A percentile compares a stretch with the other conserved stretches of the same genome.
Conservation (phyloP, 1,139 yeast genomes). For the Debaryomyces nepalensis region DNA sequence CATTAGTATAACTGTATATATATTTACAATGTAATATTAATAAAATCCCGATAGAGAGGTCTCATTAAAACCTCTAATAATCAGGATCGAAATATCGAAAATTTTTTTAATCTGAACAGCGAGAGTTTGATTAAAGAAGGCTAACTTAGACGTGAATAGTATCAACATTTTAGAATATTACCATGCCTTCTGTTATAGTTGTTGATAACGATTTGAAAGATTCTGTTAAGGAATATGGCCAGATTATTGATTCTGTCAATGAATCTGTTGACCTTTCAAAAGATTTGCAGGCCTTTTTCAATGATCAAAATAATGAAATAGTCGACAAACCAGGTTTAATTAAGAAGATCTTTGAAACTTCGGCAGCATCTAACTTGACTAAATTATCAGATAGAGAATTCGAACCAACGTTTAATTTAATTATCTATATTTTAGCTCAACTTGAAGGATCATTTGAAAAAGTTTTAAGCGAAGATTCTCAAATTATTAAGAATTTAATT, state of each 20-base stretch:
- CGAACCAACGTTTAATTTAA: conserved; percentile 51
- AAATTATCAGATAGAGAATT: conserved; percentile 50
- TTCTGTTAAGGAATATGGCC: conserved; percentile 47
- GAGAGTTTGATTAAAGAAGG: conserved; percentile 7
- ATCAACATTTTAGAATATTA: conserved; percentile 12
- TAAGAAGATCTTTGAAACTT: conserved; percentile 30
- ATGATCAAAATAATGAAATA: conserved; percentile 30
- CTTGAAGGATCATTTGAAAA: conserved; percentile 34
- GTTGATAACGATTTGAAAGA: conserved; percentile 51
- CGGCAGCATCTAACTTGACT: conserved; percentile 32
- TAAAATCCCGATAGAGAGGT: conserved; percentile 5
- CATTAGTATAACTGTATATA: conserved; percentile 2
- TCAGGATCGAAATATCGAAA: conserved; percentile 14
- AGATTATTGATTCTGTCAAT: conserved; percentile 41
- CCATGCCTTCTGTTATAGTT: conserved; percentile 51
- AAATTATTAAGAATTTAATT: conserved; percentile 36
- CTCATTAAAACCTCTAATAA: conserved; percentile 6
- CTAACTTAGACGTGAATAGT: conserved; percentile 9
- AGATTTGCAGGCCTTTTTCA: conserved; percentile 30
- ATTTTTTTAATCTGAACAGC: conserved; percentile 14
- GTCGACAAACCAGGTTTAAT: conserved; percentile 36
- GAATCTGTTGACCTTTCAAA: conserved; percentile 34
- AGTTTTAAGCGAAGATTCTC: conserved; percentile 34
- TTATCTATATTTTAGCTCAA: conserved; percentile 41
- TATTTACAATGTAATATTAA: conserved; percentile 2